phyloP scores from a whole-genome alignment of 768 basidiomycete species.

The Pleurotus djamor region DNA sequence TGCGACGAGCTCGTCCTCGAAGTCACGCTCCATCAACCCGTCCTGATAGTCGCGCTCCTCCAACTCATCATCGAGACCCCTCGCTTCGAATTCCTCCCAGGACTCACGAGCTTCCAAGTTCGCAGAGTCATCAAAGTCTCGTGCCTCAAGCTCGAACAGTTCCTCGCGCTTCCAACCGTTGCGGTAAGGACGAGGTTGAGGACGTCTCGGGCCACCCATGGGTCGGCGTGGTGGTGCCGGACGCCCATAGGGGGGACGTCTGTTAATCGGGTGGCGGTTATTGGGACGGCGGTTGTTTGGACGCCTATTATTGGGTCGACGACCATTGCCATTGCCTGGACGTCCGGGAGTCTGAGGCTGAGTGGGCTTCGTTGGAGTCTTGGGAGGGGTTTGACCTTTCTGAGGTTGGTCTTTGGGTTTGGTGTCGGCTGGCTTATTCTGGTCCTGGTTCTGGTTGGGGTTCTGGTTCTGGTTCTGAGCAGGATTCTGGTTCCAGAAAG shows the following conservation, averaged over 20 bases:
- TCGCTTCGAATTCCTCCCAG: conserved; percentile 6
- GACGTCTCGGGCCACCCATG: no score
- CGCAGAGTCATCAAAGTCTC: not conserved
- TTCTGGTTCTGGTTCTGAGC: not conserved
- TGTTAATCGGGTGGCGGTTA: no score
- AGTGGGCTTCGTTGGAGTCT: not conserved
- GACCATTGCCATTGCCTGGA: no score
- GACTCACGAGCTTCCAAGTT: not conserved
- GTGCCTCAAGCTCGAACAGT: not conserved
- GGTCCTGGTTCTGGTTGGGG: not conserved
- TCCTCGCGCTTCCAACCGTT: not conserved
- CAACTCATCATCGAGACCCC: not conserved
- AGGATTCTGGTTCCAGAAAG: not conserved
- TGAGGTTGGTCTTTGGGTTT: not conserved
- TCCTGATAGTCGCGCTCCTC: not conserved
- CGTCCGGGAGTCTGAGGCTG: not conserved
- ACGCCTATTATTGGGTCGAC: no score
- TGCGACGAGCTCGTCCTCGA: not conserved
- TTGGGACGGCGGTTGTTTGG: no score
- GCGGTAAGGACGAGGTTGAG: not conserved
- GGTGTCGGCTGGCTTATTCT: not conserved
- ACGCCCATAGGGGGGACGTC: no score
- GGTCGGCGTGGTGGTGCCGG: no score
- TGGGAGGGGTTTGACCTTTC: not conserved
- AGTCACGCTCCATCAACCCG: not conserved